Conservation (phyloP, 371 early-diverging fungal genomes). For the Neoconidiobolus thromboides region DNA sequence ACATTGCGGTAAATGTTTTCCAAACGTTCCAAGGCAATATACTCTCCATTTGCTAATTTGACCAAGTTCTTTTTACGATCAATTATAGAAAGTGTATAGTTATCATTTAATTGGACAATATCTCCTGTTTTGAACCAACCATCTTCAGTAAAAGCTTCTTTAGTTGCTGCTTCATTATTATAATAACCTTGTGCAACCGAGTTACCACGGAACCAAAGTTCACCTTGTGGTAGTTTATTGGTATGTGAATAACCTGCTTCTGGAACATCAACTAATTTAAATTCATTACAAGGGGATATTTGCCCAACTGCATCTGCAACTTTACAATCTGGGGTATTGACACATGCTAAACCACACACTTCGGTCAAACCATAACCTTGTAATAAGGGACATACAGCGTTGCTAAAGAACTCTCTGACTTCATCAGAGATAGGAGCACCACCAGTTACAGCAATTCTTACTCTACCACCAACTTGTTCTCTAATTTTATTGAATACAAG, state of each 20-base stretch:
- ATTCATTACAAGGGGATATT: conserved; percentile 60
- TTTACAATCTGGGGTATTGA: conserved; percentile 39
- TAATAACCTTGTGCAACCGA: conserved; percentile 55
- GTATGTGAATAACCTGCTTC: conserved; percentile 53
- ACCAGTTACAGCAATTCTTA: conserved; percentile 77
- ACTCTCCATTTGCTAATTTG: conserved; percentile 88
- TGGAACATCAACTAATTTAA: conserved; percentile 78
- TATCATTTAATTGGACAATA: conserved; percentile 58
- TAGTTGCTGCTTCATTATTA: conserved; percentile 54
- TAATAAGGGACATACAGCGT: conserved; percentile 65
- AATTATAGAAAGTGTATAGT: conserved; percentile 54
- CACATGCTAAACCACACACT: conserved; percentile 36
- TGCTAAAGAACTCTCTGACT: conserved; percentile 70
- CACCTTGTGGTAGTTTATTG: conserved; percentile 65
- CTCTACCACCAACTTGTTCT: conserved; percentile 80
- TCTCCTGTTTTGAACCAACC: conserved; percentile 94
- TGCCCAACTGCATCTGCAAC: conserved; percentile 46
- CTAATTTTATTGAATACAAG: conserved; percentile 74
- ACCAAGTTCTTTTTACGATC: conserved; percentile 78
- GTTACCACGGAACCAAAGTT: conserved; percentile 75
- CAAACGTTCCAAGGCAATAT: conserved; percentile 92
- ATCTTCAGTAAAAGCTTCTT: conserved; percentile 57
- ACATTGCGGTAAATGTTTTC: conserved; percentile 80
- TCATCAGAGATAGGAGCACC: conserved; percentile 82
- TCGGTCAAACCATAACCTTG: conserved; percentile 82